Evolutionary conservation across 1,139 yeast genomes (phyloP).

Genomic region (Chernovozyma aurita): DNA sequence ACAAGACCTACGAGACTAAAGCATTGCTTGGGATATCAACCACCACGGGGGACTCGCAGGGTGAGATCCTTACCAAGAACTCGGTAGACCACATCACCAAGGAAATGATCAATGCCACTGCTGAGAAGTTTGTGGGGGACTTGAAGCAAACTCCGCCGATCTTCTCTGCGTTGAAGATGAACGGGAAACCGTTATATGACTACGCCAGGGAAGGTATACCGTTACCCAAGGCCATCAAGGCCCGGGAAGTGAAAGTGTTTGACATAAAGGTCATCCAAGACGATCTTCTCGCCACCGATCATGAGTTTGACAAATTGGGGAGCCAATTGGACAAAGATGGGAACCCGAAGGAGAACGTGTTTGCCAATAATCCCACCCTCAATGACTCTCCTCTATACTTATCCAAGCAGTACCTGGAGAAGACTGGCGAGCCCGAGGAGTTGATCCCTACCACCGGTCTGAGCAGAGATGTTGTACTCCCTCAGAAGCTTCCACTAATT

Average conservation of each 20-base stretch:
- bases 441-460: conserved; percentile 11
- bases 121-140: conserved; percentile 67
- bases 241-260: conserved; percentile 64
- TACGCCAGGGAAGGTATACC: conserved; percentile 90
- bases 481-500: conserved; percentile 51
- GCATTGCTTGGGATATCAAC: conserved; percentile 89
- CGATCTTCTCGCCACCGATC: conserved; percentile 53
- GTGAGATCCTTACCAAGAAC: conserved; percentile 63
- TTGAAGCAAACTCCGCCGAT: conserved; percentile 92
- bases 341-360: conserved; percentile 39
- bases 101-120: conserved; percentile 46
- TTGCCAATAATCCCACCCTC: conserved; percentile 55
- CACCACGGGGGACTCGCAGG: conserved; percentile 92
- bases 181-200: conserved; percentile 90
- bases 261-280: conserved; percentile 44
- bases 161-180: conserved; percentile 88
- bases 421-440: conserved; percentile 24
- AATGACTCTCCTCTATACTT: conserved; percentile 59
- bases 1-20: conserved; percentile 74
- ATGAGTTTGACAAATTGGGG: conserved; percentile 48
- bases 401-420: conserved; percentile 47
- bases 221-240: conserved; percentile 74
- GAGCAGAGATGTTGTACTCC: conserved; percentile 22
- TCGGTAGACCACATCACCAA: conserved; percentile 55
- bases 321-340: conserved; percentile 53